These are phyloP conservation scores for Stygiomarasmius scandens DNA, from an alignment of 1,284 basidiomycete species.

Conservation along the genomic window DNA sequence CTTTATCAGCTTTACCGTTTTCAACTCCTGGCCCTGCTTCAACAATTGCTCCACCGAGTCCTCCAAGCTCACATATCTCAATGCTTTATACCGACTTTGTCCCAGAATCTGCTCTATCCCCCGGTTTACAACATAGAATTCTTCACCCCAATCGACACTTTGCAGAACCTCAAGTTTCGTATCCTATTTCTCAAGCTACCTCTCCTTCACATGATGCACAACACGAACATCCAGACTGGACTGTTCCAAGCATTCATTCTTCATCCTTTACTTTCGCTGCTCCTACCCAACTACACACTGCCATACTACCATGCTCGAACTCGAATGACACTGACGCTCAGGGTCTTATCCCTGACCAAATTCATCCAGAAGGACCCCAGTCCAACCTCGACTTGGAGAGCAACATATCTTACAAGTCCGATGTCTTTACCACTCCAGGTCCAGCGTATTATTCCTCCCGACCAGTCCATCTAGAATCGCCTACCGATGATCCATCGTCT, in stretches of 20 bases:
- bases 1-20: conserved; percentile 20
- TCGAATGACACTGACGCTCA: neutral
- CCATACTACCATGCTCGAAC: too few relatives aligned
- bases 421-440: conserved; percentile 40
- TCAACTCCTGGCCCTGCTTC: conserved; percentile 29
- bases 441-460: conserved; percentile 31
- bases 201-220: neutral
- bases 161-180: neutral
- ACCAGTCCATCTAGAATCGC: conserved; percentile 53
- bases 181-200: too few relatives aligned
- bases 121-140: neutral
- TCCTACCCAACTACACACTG: too few relatives aligned
- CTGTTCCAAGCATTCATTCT: neutral
- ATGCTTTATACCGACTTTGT: neutral
- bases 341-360: conserved; percentile 1
- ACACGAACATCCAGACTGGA: neutral
- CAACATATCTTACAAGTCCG: conserved; percentile 4
- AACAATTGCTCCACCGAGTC: conserved; percentile 8
- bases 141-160: neutral
- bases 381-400: neutral
- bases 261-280: too few relatives aligned
- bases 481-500: conserved; percentile 51
- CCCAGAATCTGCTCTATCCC: neutral
- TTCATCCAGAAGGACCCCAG: conserved; percentile 14
- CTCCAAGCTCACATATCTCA: conserved; percentile 3